Evolutionary conservation across 495 filamentous ascomycete genomes (phyloP), one percentile per base, ranked within the genome.

Genomic region (Chaetomium cochliodes): DNA sequence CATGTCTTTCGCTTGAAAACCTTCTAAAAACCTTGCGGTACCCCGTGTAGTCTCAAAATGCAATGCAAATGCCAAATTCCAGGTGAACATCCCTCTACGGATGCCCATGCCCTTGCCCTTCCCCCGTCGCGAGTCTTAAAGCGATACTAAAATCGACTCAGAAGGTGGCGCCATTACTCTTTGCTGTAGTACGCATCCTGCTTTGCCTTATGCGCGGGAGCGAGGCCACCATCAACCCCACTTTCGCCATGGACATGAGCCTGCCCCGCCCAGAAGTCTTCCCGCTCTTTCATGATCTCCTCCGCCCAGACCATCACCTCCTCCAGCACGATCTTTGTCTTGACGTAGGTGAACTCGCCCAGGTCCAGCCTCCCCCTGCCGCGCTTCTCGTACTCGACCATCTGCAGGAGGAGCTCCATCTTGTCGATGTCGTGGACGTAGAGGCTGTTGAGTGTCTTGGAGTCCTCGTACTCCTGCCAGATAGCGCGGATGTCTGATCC

Each of bases 381-480:
- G 15, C 81, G 78, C 69, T 89, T 90, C 84, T 98, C 94, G 73
- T 98, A 98, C 75, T 98, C 94, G 23, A 97, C 81, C 89, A 96
- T 97, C 80, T 98, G 94, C 73, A 94, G 76, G 52, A 98, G 74
- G 44, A 98, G 78, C 79, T 98, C 94, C 74, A 98, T 87, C 83
- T 97, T 97, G 76, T 98, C 94, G 61, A 98, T 85, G 78, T 98
- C 94, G 71, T 98, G 94, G 18, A 98, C 96, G 66, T 92, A 98
- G 65, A 86, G 78, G 60, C 89, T 88, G 76, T 98, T 92, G 44
- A 86, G 76, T 30, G 94, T 97, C 77, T 86, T 77, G 8, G 86
- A 86, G 46, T 90, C 89, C 77, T 98, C 94, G 75, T 98, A 98
- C 74, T 98, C 94, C 68, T 92, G 83, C 89, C 94, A 98, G 42